phyloP scores from a whole-genome alignment of 768 basidiomycete species.

The Polyporus arcularius region DNA sequence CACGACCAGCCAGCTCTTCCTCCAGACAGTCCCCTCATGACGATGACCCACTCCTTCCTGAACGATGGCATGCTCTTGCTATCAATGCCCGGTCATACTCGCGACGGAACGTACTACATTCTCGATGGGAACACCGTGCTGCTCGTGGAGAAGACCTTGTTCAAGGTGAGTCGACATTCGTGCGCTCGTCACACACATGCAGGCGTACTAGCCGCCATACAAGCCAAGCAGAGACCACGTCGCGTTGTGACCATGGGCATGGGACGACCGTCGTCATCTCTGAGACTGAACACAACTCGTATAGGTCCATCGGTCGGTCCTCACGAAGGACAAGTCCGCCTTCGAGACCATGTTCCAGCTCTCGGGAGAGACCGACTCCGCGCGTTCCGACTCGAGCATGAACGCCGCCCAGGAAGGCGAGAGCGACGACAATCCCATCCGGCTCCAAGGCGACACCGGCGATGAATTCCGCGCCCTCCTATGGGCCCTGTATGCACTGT shows the following conservation, averaged over 20 bases:
- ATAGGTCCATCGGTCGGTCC: constrained; percentile 42
- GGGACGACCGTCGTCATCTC: no score
- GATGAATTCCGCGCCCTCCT: constrained; percentile 54
- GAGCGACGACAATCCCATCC: constrained; percentile 52
- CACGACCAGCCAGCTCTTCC: constrained; percentile 24
- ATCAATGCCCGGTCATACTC: constrained; percentile 32
- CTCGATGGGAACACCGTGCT: constrained; percentile 72
- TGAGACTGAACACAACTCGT: no score
- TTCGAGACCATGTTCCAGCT: constrained; percentile 37
- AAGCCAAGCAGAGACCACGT: no score
- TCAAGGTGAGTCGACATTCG: constrained; percentile 62
- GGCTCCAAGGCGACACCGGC: constrained; percentile 46
- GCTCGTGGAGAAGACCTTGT: constrained; percentile 61
- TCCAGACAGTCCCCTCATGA: constrained; percentile 34
- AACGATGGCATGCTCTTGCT: constrained; percentile 33
- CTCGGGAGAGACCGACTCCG: constrained; percentile 30
- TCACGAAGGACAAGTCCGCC: constrained; percentile 46
- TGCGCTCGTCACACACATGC: no score
- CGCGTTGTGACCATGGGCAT: no score
- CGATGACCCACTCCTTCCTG: constrained; percentile 32
- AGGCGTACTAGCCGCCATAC: no score
- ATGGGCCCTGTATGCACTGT: constrained; percentile 56
- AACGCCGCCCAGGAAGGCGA: constrained; percentile 42
- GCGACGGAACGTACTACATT: constrained; percentile 52
- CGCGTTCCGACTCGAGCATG: constrained; percentile 30